Percentiles rank a stretch among this genome's conserved stretches.
These are phyloP conservation scores for Tephrocybe sp. DNA, from an alignment of 768 basidiomycete species.

Conservation along the genomic window DNA sequence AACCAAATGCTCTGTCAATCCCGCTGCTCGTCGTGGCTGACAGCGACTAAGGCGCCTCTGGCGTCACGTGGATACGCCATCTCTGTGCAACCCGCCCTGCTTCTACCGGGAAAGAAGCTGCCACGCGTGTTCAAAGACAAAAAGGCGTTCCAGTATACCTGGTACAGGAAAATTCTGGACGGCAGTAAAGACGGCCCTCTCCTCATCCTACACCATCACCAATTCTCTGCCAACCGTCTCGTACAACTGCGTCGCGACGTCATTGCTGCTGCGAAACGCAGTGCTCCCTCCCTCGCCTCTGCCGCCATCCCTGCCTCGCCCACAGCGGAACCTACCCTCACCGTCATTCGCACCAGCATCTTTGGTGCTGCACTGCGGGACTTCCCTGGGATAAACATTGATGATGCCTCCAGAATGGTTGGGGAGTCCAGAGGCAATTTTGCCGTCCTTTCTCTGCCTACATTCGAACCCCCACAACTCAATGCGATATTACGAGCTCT, in stretches of 20 bases:
- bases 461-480: slow-evolving; percentile 72
- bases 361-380: slow-evolving; percentile 77
- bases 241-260: slow-evolving; percentile 70
- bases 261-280: slow-evolving; percentile 46
- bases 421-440: slow-evolving; percentile 56
- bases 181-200: slow-evolving; percentile 55
- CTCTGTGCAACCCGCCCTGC: slow-evolving; percentile 48
- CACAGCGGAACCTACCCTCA: slow-evolving; percentile 47
- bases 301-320: slow-evolving; percentile 24
- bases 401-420: slow-evolving; percentile 50
- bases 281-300: slow-evolving; percentile 35
- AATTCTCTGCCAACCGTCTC: slow-evolving; percentile 68
- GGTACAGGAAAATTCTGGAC: slow-evolving; percentile 72
- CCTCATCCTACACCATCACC: slow-evolving; percentile 76
- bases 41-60: slow-evolving; percentile 22
- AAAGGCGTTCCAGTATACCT: slow-evolving; percentile 78
- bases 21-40: slow-evolving; percentile 27
- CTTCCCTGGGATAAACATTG: slow-evolving; percentile 45
- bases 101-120: slow-evolving; percentile 48
- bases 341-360: slow-evolving; percentile 72
- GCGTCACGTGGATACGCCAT: slow-evolving; percentile 50
- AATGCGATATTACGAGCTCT: slow-evolving; percentile 64
- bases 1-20: slow-evolving; percentile 17
- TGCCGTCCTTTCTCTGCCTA: slow-evolving; percentile 61
- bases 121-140: slow-evolving; percentile 75